A percentile compares a stretch with the other conserved stretches of the same genome.
phyloP scores from a whole-genome alignment of 805 yeast species.

The Yamadazyma kitorensis region DNA sequence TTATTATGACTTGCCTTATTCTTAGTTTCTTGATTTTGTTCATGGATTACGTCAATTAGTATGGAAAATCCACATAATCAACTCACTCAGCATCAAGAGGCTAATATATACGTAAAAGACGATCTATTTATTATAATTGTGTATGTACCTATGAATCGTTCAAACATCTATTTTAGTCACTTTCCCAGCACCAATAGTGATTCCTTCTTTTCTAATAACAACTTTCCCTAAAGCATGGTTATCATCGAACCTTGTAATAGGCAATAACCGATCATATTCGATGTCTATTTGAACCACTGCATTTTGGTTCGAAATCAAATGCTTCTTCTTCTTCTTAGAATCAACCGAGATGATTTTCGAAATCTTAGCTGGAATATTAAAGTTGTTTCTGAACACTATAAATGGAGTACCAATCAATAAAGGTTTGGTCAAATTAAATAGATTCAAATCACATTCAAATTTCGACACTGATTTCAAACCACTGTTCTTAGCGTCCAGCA shows the following conservation, averaged over 20 bases:
- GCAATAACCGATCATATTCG: conserved; percentile 45
- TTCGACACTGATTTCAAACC: conserved; percentile 24
- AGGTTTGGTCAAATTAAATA: conserved; percentile 58
- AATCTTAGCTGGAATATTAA: conserved; percentile 58
- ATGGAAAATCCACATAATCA: neutral
- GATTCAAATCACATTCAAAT: conserved; percentile 26
- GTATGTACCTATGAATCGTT: too few relatives aligned
- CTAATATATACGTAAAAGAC: too few relatives aligned
- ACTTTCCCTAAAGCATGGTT: conserved; percentile 60
- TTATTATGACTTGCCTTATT: conserved; percentile 31
- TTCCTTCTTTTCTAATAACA: conserved; percentile 67
- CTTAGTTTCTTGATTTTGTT: conserved; percentile 34
- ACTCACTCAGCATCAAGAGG: too few relatives aligned
- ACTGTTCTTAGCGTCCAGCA: too few relatives aligned
- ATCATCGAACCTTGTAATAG: conserved; percentile 48
- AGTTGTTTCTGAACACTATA: conserved; percentile 72
- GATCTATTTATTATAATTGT: too few relatives aligned
- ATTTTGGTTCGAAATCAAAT: conserved; percentile 55
- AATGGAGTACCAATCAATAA: conserved; percentile 77
- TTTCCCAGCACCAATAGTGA: conserved; percentile 65
- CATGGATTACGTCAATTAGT: conserved; percentile 29
- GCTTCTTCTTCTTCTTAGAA: conserved; percentile 33
- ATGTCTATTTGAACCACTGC: conserved; percentile 59
- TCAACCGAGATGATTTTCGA: conserved; percentile 19
- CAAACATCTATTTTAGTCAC: too few relatives aligned